Percentiles rank a stretch among this genome's conserved stretches.
Evolutionary conservation across 1,284 basidiomycete species (phyloP).

Genomic region (Moesziomyces aphidis): DNA sequence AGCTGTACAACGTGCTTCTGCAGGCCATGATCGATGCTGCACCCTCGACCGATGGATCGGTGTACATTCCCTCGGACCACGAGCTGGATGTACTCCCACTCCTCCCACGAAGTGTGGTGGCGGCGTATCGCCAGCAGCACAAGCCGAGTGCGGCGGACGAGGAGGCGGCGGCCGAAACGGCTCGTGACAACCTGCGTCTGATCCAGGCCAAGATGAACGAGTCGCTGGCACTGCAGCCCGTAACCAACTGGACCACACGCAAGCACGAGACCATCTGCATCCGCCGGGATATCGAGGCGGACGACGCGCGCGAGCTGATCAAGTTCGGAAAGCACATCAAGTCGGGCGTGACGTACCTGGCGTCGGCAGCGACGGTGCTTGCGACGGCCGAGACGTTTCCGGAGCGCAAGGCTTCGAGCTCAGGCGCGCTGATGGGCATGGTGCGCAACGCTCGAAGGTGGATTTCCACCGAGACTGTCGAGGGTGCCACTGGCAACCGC

Average conservation of each 20-base stretch:
- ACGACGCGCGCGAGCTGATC: slow-evolving; percentile 11
- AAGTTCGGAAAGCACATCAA: slow-evolving; percentile 13
- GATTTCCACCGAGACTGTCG: slow-evolving; percentile 8
- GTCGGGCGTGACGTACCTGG: slow-evolving; percentile 29
- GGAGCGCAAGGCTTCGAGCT: slow-evolving; percentile 20
- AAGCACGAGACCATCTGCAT: slow-evolving; percentile 30
- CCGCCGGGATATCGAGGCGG: slow-evolving; percentile 2
- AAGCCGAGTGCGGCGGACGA: slow-evolving; percentile 15
- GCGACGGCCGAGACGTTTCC: slow-evolving; percentile 30
- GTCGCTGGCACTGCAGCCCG: slow-evolving; percentile 21
- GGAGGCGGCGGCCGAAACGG: background rate
- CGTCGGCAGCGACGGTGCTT: slow-evolving; percentile 30
- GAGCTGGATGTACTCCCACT: slow-evolving; percentile 23
- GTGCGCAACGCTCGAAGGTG: slow-evolving; percentile 43
- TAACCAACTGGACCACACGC: slow-evolving; percentile 6
- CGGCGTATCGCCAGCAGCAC: slow-evolving; percentile 22
- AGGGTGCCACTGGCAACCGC: slow-evolving; percentile 2
- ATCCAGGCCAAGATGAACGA: slow-evolving; percentile 22
- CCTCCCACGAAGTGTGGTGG: slow-evolving; percentile 24
- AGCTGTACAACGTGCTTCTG: slow-evolving; percentile 27
- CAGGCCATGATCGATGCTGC: slow-evolving; percentile 26
- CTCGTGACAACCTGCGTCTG: slow-evolving; percentile 16
- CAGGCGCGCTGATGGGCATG: slow-evolving; percentile 44
- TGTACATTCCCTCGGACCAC: slow-evolving; percentile 14
- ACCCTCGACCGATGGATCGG: slow-evolving; percentile 11